A percentile compares a stretch with the other conserved stretches of the same genome.
Evolutionary conservation across 2,329 filamentous ascomycete species (phyloP).

Genomic region (Sporothrix pallida): DNA sequence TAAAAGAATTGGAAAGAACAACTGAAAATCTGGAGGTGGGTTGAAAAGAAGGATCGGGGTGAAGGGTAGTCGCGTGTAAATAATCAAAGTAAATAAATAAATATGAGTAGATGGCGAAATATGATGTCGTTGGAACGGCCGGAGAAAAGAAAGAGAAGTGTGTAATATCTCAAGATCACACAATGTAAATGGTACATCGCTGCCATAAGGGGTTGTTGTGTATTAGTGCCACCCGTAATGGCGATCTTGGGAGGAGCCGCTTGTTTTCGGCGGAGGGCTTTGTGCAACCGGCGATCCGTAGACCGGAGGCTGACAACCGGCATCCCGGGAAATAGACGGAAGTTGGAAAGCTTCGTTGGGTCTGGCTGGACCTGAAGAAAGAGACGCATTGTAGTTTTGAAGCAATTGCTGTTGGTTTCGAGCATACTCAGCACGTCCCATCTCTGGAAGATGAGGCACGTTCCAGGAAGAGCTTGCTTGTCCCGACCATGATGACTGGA

Average conservation of each 20-base stretch:
- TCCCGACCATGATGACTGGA: constrained; percentile 9
- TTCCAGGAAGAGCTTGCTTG: neutral
- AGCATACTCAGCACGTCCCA: neutral
- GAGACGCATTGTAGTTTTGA: neutral
- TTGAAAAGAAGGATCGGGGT: neutral
- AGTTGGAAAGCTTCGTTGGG: neutral
- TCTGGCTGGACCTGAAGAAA: neutral
- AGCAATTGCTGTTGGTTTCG: neutral
- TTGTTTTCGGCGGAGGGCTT: neutral
- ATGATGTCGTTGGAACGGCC: neutral
- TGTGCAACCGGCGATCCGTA: neutral
- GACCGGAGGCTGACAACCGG: constrained; percentile 8
- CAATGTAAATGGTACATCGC: neutral
- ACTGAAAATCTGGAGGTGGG: too few species aligned
- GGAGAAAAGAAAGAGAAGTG: neutral
- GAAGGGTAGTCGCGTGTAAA: neutral
- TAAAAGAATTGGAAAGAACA: neutral
- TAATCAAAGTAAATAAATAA: neutral
- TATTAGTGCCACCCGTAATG: constrained; percentile 12
- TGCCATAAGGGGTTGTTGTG: neutral
- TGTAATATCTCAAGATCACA: neutral
- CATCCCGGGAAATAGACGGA: neutral
- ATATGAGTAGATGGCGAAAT: neutral
- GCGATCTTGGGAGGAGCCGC: neutral
- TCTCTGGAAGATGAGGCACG: neutral